These are phyloP conservation scores for Chaetomiaceae sp. DNA, from an alignment of 2,329 filamentous ascomycete species.

Conservation along the genomic window DNA sequence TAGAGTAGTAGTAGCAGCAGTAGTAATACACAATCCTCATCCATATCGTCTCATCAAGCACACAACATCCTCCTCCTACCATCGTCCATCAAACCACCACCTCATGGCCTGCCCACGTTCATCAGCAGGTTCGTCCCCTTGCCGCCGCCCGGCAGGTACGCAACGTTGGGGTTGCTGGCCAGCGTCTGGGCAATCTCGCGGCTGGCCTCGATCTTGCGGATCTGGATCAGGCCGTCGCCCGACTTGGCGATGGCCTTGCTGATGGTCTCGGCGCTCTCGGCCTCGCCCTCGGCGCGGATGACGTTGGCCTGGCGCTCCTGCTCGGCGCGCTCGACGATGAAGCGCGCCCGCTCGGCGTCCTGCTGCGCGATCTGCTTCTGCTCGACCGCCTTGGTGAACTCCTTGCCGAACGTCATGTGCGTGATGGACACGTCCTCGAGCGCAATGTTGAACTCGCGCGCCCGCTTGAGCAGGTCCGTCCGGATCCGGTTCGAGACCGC, in stretches of 20 bases:
- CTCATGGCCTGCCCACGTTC: slow-evolving; percentile 45
- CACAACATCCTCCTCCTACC: background rate
- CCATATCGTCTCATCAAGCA: slow-evolving; percentile 9
- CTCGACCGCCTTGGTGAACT: slow-evolving; percentile 97
- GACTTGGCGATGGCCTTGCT: slow-evolving; percentile 87
- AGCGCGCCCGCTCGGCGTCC: slow-evolving; percentile 92
- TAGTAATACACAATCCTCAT: slow-evolving; percentile 24
- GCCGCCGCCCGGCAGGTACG: slow-evolving; percentile 79
- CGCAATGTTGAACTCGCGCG: slow-evolving; percentile 96
- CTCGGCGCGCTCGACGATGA: slow-evolving; percentile 98
- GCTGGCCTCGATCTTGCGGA: slow-evolving; percentile 94
- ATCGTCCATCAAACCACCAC: too few species aligned
- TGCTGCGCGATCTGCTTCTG: slow-evolving; percentile 99
- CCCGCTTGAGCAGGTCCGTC: slow-evolving; percentile 83
- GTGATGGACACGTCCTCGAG: slow-evolving; percentile 99
- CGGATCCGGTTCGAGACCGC: slow-evolving; percentile 94
- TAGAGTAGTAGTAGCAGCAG: slow-evolving; percentile 26
- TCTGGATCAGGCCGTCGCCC: slow-evolving; percentile 90
- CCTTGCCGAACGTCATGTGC: slow-evolving; percentile 99
- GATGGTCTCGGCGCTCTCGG: slow-evolving; percentile 93
- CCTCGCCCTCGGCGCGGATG: slow-evolving; percentile 95
- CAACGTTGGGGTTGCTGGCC: slow-evolving; percentile 87
- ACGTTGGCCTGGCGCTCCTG: slow-evolving; percentile 98
- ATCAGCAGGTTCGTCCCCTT: slow-evolving; percentile 56
- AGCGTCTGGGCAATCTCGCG: slow-evolving; percentile 92